Base-by-base conservation (phyloP, 495 filamentous ascomycete genomes). In the Sphaerosporella brunnea region DNA sequence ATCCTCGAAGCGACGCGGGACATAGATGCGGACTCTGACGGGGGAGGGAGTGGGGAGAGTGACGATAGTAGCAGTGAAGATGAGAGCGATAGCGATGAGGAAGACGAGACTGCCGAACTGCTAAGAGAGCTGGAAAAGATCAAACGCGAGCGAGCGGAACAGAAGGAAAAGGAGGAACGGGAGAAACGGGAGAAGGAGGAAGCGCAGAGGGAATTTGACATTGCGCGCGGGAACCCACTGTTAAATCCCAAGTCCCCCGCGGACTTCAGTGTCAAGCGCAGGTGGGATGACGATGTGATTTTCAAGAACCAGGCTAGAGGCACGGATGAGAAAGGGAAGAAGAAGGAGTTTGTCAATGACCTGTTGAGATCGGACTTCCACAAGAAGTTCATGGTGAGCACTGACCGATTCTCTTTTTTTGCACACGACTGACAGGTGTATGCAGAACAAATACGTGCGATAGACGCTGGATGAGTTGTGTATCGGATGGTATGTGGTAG, bases 221-320 rank as follows among this genome's bases (percentile, higher is more conserved):
- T 97, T 53, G 88, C 90, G 21, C 67, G 80, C 39, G 90, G 90
- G 13, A 97, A 97, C 60, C 92, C 90, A 15, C 65, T 97, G 34
- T 69, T 97, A 21, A 95, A 94, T 55, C 60, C 79, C 0, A 73
- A 71, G 49, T 53, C 55, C 42, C 7, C 45, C 2, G 55, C 67
- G 11, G 79, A 84, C 51, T 84, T 80, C 58, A 76, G 74, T 34
- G 69, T 82, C 47, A 85, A 82, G 67, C 66, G 83, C 56, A 74
- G 86, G 59, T 97, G 90, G 90, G 90, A 97, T 54, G 90, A 97
- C 51, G 90, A 97, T 67, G 90, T 97, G n/a, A 85, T 97, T 15
- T 97, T 97, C 67, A 94, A 93, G 69, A 97, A 97, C 64, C 90
- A 96, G 64, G 90, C 87, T 25, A 74, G 92, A 37, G 90, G 90